Base-by-base conservation (phyloP, 2,329 filamentous ascomycete species). In the Metarhizium guizhouense region DNA sequence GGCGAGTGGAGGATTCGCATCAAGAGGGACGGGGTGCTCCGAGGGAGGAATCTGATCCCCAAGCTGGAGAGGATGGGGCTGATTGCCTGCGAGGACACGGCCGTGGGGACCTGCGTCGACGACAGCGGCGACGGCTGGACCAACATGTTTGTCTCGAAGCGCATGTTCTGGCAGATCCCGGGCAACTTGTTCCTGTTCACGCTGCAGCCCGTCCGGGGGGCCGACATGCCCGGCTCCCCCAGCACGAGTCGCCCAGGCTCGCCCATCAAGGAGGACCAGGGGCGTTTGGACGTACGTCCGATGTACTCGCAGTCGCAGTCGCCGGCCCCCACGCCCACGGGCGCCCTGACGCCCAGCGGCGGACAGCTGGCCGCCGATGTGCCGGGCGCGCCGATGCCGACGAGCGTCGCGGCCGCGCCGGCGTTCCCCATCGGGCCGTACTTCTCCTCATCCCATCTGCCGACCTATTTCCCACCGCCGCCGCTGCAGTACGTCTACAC, bases 11-110 rank as follows among this genome's bases (percentile, higher is more conserved):
- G 83, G 55, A 86, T 97, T 63, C 85, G 85, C 63, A 86, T 97
- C 69, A 89, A 85, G 69, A 78, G 87, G 10, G 90, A 96, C 63
- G 93, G 93, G n/a, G 87, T 96, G 43, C 83, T 97, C 68, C 85
- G 90, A 61, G 87, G 88, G 43, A 84, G 84, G 57, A 90, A 94
- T 61, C 74, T 96, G 60, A 81, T 96, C 47, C 88, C 89, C 29
- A 96, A 96, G 75, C 81, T 96, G 48, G 93, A 96, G 74, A 83
- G 91, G 55, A 96, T 96, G 91, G 91, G 92, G 1, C 72, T 97
- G 53, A 84, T 96, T 52, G 78, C 86, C 0, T 87, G 81, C 29
- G 80, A 88, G 54, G 86, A 95, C 64, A 90, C 88, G 0, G 80
- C 82, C 1, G 88, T 94, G 2, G 90, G 90, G 4, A 76, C 80